Conservation (phyloP, 2,329 filamentous ascomycete species). For the Xylariaceae sp. region DNA sequence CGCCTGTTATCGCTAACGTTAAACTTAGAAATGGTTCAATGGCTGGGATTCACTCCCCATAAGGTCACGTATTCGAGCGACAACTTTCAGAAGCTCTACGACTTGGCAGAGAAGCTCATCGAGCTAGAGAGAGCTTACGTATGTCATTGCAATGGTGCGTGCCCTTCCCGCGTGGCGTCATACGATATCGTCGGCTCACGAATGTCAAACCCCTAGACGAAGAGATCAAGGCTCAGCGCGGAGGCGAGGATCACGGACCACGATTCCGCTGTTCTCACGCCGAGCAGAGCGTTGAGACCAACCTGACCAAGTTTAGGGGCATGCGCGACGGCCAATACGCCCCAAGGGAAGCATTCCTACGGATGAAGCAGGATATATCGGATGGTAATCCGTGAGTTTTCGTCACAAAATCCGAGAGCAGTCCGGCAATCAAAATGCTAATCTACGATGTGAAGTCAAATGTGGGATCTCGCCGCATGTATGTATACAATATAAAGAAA, state of each 20-base stretch:
- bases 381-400: slow-evolving; percentile 42
- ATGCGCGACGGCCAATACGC: slow-evolving; percentile 92
- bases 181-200: neutral
- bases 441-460: slow-evolving; percentile 41
- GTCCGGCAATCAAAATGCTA: neutral
- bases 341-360: slow-evolving; percentile 73
- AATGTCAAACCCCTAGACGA: slow-evolving; percentile 43
- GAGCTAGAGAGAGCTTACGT: slow-evolving; percentile 68
- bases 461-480: slow-evolving; percentile 86
- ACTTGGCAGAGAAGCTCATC: slow-evolving; percentile 81
- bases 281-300: slow-evolving; percentile 66
- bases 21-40: slow-evolving; percentile 64
- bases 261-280: slow-evolving; percentile 79
- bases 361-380: slow-evolving; percentile 87
- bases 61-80: slow-evolving; percentile 84
- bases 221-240: slow-evolving; percentile 81
- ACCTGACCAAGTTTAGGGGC: slow-evolving; percentile 73
- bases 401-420: neutral
- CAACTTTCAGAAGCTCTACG: slow-evolving; percentile 82
- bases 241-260: slow-evolving; percentile 64
- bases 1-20: neutral
- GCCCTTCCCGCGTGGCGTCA: neutral
- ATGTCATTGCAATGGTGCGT: slow-evolving; percentile 68
- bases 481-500: neutral
- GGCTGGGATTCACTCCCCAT: slow-evolving; percentile 77